Percentiles rank a stretch among this genome's conserved stretches.
These are phyloP conservation scores for Cladosporium sp. DNA, from an alignment of 2,329 filamentous ascomycete species.

Conservation along the genomic window DNA sequence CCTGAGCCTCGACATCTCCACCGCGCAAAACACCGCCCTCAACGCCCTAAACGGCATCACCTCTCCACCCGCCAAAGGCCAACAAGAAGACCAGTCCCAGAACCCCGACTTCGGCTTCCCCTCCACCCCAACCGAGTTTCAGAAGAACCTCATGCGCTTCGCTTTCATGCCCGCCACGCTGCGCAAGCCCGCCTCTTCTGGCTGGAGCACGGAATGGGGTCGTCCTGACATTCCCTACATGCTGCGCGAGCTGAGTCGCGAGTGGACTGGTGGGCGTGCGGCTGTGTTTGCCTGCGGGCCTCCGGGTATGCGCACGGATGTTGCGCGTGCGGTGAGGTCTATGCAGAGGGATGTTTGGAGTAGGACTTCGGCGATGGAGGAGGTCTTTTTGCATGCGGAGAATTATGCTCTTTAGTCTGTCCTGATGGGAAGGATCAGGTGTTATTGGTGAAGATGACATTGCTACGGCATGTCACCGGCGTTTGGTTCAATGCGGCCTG, in stretches of 20 bases:
- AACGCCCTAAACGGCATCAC: conserved; percentile 11
- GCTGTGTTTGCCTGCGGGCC: conserved; percentile 94
- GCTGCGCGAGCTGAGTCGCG: conserved; percentile 74
- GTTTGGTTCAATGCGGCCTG: too few species aligned
- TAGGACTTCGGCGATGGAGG: conserved; percentile 69
- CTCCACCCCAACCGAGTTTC: conserved; percentile 78
- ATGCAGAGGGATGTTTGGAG: conserved; percentile 78
- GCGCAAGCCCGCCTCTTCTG: conserved; percentile 52
- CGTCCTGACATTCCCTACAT: conserved; percentile 84
- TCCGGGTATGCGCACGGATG: conserved; percentile 78
- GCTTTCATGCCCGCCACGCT: conserved; percentile 64
- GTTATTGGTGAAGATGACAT: too few species aligned
- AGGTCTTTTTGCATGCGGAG: conserved; percentile 92
- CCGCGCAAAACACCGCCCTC: conserved; percentile 36
- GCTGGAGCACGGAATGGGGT: conserved; percentile 91
- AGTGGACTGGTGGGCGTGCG: conserved; percentile 74
- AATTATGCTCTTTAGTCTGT: conserved; percentile 77
- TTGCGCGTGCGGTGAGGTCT: conserved; percentile 77
- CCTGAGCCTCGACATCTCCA: conserved; percentile 26
- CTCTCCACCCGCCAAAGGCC: conserved; percentile 12
- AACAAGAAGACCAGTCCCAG: conserved; percentile 19
- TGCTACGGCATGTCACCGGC: too few species aligned
- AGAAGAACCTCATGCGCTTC: conserved; percentile 86
- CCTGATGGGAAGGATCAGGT: background rate
- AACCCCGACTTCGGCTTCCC: conserved; percentile 64